These are phyloP conservation scores for Beauveria bassiana DNA, from an alignment of 2,329 filamentous ascomycete genomes.

Conservation along the genomic window DNA sequence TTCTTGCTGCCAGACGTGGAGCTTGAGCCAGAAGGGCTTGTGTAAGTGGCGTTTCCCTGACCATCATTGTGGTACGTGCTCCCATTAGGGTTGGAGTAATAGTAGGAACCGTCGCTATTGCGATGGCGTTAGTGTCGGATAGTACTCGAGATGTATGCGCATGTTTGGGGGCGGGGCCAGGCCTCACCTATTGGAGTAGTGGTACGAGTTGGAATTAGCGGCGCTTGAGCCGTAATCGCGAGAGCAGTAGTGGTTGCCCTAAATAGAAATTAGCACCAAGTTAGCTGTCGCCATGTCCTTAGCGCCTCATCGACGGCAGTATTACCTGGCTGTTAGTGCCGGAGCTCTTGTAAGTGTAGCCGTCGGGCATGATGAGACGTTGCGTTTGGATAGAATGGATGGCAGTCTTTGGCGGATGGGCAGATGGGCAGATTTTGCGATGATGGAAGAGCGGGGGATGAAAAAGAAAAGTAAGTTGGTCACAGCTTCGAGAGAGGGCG, in stretches of 20 bases:
- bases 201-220: conserved; percentile 52
- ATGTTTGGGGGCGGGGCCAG: background rate
- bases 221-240: conserved; percentile 54
- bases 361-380: conserved; percentile 12
- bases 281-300: background rate
- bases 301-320: conserved; percentile 30
- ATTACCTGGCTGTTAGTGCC: conserved; percentile 57
- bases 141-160: background rate
- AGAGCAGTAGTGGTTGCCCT: conserved; percentile 63
- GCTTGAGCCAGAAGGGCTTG: conserved; percentile 37
- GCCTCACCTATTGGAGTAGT: conserved; percentile 57
- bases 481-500: too few species aligned
- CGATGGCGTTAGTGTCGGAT: background rate
- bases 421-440: background rate
- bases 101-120: conserved; percentile 57
- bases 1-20: conserved; percentile 23
- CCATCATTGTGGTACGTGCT: conserved; percentile 62
- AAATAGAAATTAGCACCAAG: conserved; percentile 20
- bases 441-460: background rate
- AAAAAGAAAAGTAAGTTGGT: too few species aligned
- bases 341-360: conserved; percentile 37
- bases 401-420: background rate
- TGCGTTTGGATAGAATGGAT: background rate
- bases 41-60: conserved; percentile 52
- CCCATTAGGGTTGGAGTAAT: conserved; percentile 63